Percentiles rank a stretch among this genome's conserved stretches.
Conservation (phyloP, 2,329 filamentous ascomycete species). For the Aspergillus sp. region DNA sequence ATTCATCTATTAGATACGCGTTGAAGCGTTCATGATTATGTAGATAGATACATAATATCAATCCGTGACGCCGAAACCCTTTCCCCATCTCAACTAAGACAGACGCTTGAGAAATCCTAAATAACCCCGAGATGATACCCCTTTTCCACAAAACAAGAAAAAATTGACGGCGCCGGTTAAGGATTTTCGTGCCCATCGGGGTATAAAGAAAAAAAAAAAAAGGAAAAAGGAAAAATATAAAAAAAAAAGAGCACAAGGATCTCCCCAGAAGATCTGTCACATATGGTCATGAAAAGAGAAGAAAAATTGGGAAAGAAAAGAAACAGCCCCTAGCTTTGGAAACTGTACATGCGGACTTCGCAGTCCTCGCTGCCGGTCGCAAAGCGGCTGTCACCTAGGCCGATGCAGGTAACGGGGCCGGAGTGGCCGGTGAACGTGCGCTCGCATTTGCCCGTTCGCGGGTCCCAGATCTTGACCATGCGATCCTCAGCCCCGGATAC, state of each 20-base stretch:
- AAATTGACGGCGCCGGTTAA: not conserved
- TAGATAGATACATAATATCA: not conserved
- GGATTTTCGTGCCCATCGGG: not conserved
- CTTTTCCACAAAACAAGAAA: not conserved
- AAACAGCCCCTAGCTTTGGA: conserved; percentile 41
- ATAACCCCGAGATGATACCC: not conserved
- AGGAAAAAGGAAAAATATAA: too few species aligned
- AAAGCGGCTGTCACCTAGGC: conserved; percentile 83
- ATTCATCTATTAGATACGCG: not conserved
- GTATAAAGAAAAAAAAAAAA: not conserved
- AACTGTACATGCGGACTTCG: conserved; percentile 82
- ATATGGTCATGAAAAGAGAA: not conserved
- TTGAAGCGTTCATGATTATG: not conserved
- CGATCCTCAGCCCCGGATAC: conserved; percentile 90
- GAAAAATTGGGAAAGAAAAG: not conserved
- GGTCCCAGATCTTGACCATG: conserved; percentile 96
- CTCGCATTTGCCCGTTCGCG: conserved; percentile 85
- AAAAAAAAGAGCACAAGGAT: not conserved
- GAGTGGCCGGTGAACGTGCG: conserved; percentile 87
- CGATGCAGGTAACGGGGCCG: conserved; percentile 90
- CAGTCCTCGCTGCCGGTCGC: conserved; percentile 92
- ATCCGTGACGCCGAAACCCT: not conserved
- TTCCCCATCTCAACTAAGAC: not conserved
- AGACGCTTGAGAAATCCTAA: not conserved
- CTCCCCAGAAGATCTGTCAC: not conserved